phyloP scores from a whole-genome alignment of 2,329 filamentous ascomycete species.

The Sporothrix sp. region DNA sequence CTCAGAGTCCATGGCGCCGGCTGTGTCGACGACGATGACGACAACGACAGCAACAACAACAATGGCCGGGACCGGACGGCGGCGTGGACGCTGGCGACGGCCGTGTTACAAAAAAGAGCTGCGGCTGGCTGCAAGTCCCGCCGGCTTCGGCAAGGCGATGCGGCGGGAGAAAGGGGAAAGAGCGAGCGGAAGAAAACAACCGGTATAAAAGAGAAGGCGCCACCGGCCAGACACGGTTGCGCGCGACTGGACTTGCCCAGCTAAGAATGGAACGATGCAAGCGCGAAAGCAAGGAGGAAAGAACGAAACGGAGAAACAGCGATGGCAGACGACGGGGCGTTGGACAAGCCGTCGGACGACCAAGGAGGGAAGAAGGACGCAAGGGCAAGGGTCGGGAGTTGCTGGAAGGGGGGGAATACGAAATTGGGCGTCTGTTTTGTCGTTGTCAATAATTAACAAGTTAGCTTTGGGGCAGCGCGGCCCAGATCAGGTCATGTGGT shows the following conservation, averaged over 20 bases:
- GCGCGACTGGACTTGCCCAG: not conserved
- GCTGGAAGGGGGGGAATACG: constrained; percentile 7
- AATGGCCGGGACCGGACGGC: too few species aligned
- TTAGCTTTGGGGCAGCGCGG: not conserved
- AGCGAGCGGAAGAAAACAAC: not conserved
- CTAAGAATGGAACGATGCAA: not conserved
- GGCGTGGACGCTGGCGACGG: too few species aligned
- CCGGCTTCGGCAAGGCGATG: not conserved
- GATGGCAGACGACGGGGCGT: too few species aligned
- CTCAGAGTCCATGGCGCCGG: not conserved
- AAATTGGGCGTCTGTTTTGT: constrained; percentile 11
- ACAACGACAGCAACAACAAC: too few species aligned
- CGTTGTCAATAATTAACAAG: constrained; percentile 4
- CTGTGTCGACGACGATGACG: not conserved
- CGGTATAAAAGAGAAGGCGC: not conserved
- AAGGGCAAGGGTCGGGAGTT: not conserved
- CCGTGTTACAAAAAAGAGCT: too few species aligned
- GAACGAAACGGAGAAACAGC: too few species aligned
- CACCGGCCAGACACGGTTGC: not conserved
- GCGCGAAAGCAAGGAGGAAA: not conserved
- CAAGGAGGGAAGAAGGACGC: not conserved
- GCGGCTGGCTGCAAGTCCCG: too few species aligned
- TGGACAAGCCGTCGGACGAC: not conserved
- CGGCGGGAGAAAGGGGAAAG: not conserved
- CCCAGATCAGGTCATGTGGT: constrained; percentile 8